phyloP scores from a whole-genome alignment of 805 yeast species.

The Metschnikowia kofuensis region DNA sequence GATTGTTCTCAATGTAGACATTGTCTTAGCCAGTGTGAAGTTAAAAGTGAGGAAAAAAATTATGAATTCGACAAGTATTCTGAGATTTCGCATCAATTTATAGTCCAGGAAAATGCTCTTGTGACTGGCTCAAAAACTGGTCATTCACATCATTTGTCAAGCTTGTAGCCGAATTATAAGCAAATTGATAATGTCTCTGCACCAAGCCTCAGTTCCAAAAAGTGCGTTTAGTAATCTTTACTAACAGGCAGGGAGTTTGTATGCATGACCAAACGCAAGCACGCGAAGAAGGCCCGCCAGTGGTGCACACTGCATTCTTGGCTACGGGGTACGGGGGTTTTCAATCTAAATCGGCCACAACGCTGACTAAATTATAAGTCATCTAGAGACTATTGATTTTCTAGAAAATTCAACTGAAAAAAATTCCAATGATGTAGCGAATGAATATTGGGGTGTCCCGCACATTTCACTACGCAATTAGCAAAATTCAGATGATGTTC shows the following conservation, averaged over 20 bases:
- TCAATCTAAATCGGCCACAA: too few relatives aligned
- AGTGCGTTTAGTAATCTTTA: conserved; percentile 2
- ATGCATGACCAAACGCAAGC: conserved; percentile 2
- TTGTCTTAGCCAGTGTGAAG: conserved; percentile 1
- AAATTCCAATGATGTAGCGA: too few relatives aligned
- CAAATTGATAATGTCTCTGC: background rate
- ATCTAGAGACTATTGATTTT: too few relatives aligned
- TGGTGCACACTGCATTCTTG: too few relatives aligned
- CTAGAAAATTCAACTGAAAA: too few relatives aligned
- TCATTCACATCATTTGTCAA: background rate
- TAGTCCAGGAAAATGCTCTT: background rate
- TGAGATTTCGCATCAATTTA: conserved; percentile 3
- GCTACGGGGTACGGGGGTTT: too few relatives aligned
- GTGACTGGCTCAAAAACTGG: background rate
- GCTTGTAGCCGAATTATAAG: background rate
- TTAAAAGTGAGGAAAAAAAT: conserved; percentile 4
- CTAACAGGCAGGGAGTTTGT: background rate
- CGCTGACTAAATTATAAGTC: too few relatives aligned
- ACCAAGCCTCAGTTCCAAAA: background rate
- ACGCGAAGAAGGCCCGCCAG: background rate
- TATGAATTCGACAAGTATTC: background rate
- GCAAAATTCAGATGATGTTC: too few relatives aligned
- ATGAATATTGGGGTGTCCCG: too few relatives aligned
- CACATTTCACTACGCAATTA: too few relatives aligned
- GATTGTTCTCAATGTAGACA: conserved; percentile 29